Evolutionary conservation across 352 stramenopile genomes (phyloP), one percentile per base, ranked within the genome.

Genomic region (Phytopythium ostracodes): DNA sequence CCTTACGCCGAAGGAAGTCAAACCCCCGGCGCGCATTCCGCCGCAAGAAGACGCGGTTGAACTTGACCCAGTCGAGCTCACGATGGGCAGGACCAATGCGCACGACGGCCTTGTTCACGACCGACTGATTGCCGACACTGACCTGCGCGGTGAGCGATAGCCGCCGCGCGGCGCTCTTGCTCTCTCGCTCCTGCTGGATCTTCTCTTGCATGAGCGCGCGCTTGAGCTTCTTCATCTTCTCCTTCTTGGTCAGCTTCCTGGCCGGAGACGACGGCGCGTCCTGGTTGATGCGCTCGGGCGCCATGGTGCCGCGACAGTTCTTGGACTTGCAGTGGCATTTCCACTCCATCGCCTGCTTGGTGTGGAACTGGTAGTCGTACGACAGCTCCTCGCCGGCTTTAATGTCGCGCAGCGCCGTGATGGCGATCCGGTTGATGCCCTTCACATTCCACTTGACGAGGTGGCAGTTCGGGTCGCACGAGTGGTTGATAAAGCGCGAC

Each of bases 401-500:
- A 40, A 98, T 97, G 68, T 98, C 91, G 44, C 80, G 88, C 40
- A 96, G 67, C 29, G 88, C 90, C 12, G 92, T 96, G 67, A 98
- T 98, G 35, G 88, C 92, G 63, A 98, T 97, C 44, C 92, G 88
- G 62, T 96, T 96, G 46, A 94, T 76, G 43, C 93, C 95, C 44
- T 84, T 86, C 33, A 98, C 96, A 57, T 93, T 96, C 96, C 96
- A 99, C 68, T 97, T 96, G 65, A 98, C 76, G 38, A 98, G 72
- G 17, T 90, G 83, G 70, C 94, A 98, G 70, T 99, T 99, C 0
- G 96, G 96, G 35, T 98, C 88, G 66, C 96, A 99, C 14, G 89
- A 97, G 75, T 99, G 96, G 72, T 99, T 99, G 71, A 99, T 98
- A 73, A 98, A 98, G 27, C 96, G 88, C 24, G 96, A 98, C 27